Percentiles rank a stretch among this genome's conserved stretches.
phyloP scores from a whole-genome alignment of 2,329 filamentous ascomycete genomes.

The Verticillium nubilum region DNA sequence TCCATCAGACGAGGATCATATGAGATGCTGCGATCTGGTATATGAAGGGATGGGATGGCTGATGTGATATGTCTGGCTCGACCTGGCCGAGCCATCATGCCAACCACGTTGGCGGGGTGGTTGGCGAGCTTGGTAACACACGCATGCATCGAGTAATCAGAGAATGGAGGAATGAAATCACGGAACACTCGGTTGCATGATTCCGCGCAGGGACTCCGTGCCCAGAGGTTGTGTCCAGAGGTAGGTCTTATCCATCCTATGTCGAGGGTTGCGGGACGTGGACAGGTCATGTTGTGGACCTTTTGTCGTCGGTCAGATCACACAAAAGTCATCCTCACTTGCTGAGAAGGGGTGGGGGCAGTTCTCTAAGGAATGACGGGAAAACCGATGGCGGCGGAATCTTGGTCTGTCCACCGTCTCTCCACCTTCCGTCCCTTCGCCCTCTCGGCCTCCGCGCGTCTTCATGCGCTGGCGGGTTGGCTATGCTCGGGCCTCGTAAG shows the following conservation, averaged over 20 bases:
- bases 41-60: constrained; percentile 2
- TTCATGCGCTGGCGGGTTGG: neutral
- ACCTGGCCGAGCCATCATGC: neutral
- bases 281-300: neutral
- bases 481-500: neutral
- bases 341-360: neutral
- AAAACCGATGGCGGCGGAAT: neutral
- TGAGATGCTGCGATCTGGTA: neutral
- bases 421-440: neutral
- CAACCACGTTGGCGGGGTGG: neutral
- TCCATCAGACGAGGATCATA: constrained; percentile 3
- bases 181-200: neutral
- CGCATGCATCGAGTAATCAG: neutral
- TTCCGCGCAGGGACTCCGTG: neutral
- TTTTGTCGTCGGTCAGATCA: neutral
- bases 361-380: neutral
- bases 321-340: neutral
- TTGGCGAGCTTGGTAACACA: neutral
- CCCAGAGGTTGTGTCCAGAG: neutral
- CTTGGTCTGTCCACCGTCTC: neutral
- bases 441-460: neutral
- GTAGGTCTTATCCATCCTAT: neutral
- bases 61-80: neutral
- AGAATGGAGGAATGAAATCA: neutral
- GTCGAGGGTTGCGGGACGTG: neutral